phyloP scores from a whole-genome alignment of 1,284 basidiomycete species.

The Leucoagaricus sp. region DNA sequence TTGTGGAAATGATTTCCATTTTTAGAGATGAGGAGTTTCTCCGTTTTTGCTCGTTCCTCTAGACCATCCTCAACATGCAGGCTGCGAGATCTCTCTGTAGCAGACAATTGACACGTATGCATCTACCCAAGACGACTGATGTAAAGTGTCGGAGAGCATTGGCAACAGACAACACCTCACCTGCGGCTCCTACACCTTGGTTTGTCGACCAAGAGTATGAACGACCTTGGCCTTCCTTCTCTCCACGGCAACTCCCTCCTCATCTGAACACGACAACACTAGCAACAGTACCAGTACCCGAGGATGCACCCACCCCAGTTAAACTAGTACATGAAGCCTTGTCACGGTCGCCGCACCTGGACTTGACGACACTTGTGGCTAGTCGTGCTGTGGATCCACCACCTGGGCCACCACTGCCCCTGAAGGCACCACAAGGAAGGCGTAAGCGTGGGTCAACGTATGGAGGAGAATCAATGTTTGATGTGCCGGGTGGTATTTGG shows the following conservation, averaged over 20 bases:
- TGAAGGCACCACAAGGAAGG: constrained; percentile 55
- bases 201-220: constrained; percentile 46
- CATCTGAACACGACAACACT: constrained; percentile 30
- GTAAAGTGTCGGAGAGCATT: background rate
- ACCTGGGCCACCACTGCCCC: constrained; percentile 56
- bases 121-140: background rate
- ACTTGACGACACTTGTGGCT: constrained; percentile 54
- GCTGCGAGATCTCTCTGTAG: background rate
- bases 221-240: constrained; percentile 12
- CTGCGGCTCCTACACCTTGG: constrained; percentile 29
- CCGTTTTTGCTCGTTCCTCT: constrained; percentile 5
- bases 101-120: background rate
- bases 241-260: constrained; percentile 25
- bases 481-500: constrained; percentile 62
- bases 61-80: background rate
- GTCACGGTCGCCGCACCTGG: constrained; percentile 60
- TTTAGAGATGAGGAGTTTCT: constrained; percentile 11
- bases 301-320: constrained; percentile 46
- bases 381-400: constrained; percentile 46
- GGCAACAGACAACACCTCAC: background rate
- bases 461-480: constrained; percentile 58
- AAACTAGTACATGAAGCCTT: constrained; percentile 55
- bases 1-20: constrained; percentile 17
- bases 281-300: constrained; percentile 43
- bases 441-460: constrained; percentile 67